A percentile compares a stretch with the other conserved stretches of the same genome.
These are phyloP conservation scores for Hypoxylon fragiforme DNA, from an alignment of 495 filamentous ascomycete genomes.

Conservation along the genomic window DNA sequence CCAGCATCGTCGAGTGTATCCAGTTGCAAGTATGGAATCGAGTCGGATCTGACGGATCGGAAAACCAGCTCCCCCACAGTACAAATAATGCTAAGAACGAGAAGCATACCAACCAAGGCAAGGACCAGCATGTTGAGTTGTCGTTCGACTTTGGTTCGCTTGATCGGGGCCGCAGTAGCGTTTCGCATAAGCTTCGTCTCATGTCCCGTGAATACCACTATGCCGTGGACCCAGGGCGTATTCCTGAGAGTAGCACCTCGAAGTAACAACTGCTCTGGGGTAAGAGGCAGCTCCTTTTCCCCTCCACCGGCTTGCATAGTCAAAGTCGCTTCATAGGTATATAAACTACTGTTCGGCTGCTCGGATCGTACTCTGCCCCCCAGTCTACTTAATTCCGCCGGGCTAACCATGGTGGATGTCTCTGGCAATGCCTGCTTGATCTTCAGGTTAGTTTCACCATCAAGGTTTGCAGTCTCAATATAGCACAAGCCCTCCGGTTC, in stretches of 20 bases:
- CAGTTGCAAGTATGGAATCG: slow-evolving; percentile 73
- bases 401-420: slow-evolving; percentile 83
- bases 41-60: slow-evolving; percentile 58
- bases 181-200: slow-evolving; percentile 99
- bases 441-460: slow-evolving; percentile 98
- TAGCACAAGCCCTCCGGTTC: slow-evolving; percentile 98
- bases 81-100: slow-evolving; percentile 82
- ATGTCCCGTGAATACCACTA: slow-evolving; percentile 97
- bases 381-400: slow-evolving; percentile 81
- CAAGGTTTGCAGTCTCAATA: slow-evolving; percentile 97
- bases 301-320: slow-evolving; percentile 92
- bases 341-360: slow-evolving; percentile 97
- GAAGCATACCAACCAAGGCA: slow-evolving; percentile 81
- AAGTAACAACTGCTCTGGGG: slow-evolving; percentile 77
- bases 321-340: slow-evolving; percentile 96
- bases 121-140: slow-evolving; percentile 93
- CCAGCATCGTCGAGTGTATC: slow-evolving; percentile 44
- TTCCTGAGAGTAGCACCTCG: slow-evolving; percentile 94
- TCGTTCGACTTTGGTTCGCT: slow-evolving; percentile 91
- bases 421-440: slow-evolving; percentile 98
- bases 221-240: slow-evolving; percentile 95
- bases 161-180: slow-evolving; percentile 95
- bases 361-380: slow-evolving; percentile 89
- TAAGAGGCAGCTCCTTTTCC: slow-evolving; percentile 74
- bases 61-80: slow-evolving; percentile 89